A percentile compares a stretch with the other conserved stretches of the same genome.
Conservation (phyloP, 129 eudicot genomes). For the Glebionis coronaria region DNA sequence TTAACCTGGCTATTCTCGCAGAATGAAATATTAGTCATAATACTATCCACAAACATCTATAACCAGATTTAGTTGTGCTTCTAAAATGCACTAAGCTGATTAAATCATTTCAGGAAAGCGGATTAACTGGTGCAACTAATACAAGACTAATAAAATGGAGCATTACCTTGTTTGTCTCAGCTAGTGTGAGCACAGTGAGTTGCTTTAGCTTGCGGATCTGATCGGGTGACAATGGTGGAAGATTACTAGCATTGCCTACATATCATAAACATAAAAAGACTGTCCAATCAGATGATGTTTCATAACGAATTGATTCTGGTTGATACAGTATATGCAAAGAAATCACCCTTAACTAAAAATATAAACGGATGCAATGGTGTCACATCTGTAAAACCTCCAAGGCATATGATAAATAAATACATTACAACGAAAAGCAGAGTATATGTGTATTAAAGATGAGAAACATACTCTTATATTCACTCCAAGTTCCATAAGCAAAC, state of each 20-base stretch:
- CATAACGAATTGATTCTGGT: not conserved
- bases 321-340: no score
- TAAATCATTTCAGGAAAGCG: not conserved
- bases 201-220: conserved; percentile 84
- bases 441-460: not conserved
- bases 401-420: not conserved
- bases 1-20: no score
- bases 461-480: conserved; percentile 77
- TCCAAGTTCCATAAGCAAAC: conserved; percentile 96
- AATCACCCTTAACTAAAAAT: no score
- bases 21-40: no score
- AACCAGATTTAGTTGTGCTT: no score
- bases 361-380: not conserved
- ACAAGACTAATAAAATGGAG: conserved; percentile 8
- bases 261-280: conserved; percentile 13
- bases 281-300: not conserved
- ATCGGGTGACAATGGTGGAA: conserved; percentile 65
- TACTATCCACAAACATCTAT: no score
- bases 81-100: not conserved
- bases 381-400: conserved; percentile 1
- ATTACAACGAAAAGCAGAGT: not conserved
- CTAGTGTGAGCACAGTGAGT: conserved; percentile 80
- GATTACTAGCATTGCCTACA: conserved; percentile 54
- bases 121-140: conserved; percentile 9
- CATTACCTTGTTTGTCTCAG: conserved; percentile 81